Evolutionary conservation across 177 flowering plant genomes (phyloP).

Genomic region (Vitis hybrid): DNA sequence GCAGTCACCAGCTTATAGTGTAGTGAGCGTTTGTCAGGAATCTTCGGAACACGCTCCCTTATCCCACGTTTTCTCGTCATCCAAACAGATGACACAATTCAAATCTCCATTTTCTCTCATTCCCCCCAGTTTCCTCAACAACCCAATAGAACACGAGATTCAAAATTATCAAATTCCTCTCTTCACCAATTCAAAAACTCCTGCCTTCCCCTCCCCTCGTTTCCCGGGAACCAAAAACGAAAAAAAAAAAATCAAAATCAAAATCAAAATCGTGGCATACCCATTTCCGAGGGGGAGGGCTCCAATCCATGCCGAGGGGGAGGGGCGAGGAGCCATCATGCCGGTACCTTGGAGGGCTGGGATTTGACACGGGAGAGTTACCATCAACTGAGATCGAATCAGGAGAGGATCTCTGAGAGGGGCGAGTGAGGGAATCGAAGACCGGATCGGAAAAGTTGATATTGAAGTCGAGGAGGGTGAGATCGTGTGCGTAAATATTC

Average conservation of each 20-base stretch:
- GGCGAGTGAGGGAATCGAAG: conserved; percentile 15
- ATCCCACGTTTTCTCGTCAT: too few relatives aligned
- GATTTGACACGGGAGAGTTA: conserved; percentile 3
- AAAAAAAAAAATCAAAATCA: background rate
- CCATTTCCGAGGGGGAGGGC: conserved; percentile 58
- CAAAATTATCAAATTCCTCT: too few relatives aligned
- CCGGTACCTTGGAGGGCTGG: conserved; percentile 49
- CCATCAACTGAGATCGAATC: conserved; percentile 3
- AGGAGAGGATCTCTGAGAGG: conserved; percentile 10
- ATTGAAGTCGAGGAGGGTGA: conserved; percentile 32
- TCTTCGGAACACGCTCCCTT: too few relatives aligned
- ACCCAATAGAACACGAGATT: background rate
- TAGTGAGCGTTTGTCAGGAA: too few relatives aligned
- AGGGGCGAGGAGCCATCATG: conserved; percentile 70
- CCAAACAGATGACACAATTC: too few relatives aligned
- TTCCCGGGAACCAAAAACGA: background rate
- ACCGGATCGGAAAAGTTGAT: conserved; percentile 26
- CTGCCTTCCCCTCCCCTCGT: background rate
- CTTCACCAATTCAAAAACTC: background rate
- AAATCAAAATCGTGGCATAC: conserved; percentile 21
- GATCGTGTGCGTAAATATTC: conserved; percentile 41
- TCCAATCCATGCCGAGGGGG: conserved; percentile 78
- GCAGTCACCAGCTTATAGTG: too few relatives aligned
- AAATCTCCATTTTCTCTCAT: background rate
- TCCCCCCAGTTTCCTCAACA: background rate